Evolutionary conservation across 2,329 filamentous ascomycete genomes (phyloP).

Genomic region (Eutypella sp.): DNA sequence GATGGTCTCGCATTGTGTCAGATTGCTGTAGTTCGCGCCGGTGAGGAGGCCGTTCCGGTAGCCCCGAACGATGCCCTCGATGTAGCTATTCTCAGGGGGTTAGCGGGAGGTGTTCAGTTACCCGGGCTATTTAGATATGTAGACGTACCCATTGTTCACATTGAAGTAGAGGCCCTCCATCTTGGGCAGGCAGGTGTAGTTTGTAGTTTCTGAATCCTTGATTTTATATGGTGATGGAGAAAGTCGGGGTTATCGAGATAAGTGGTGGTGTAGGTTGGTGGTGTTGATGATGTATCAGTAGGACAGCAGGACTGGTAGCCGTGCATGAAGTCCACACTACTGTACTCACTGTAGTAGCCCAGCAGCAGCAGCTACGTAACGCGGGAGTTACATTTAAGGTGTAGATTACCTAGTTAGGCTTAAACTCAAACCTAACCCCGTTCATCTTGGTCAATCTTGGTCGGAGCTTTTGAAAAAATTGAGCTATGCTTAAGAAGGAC

Average conservation of each 20-base stretch:
- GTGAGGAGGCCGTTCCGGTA: conserved; percentile 94
- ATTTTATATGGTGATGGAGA: too few species aligned
- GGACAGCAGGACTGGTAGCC: not conserved
- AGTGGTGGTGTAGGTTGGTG: not conserved
- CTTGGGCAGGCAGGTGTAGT: conserved; percentile 16
- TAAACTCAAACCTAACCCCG: too few species aligned
- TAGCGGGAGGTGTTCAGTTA: conserved; percentile 25
- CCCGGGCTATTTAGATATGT: conserved; percentile 8
- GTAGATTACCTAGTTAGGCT: too few species aligned
- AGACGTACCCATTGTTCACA: conserved; percentile 77
- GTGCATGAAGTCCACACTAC: not conserved
- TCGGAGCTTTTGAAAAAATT: not conserved
- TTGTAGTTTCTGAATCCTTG: too few species aligned
- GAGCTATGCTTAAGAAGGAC: not conserved
- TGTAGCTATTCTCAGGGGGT: conserved; percentile 58
- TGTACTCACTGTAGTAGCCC: not conserved
- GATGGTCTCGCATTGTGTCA: conserved; percentile 96
- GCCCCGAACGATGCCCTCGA: conserved; percentile 95
- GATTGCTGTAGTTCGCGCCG: conserved; percentile 84
- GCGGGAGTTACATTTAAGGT: too few species aligned
- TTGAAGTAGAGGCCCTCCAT: conserved; percentile 97
- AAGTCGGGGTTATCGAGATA: too few species aligned
- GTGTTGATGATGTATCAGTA: not conserved
- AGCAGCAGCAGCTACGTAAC: not conserved
- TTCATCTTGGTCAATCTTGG: too few species aligned